Conservation (phyloP, 371 early-diverging fungal genomes). For the Mortierella polycephala region DNA sequence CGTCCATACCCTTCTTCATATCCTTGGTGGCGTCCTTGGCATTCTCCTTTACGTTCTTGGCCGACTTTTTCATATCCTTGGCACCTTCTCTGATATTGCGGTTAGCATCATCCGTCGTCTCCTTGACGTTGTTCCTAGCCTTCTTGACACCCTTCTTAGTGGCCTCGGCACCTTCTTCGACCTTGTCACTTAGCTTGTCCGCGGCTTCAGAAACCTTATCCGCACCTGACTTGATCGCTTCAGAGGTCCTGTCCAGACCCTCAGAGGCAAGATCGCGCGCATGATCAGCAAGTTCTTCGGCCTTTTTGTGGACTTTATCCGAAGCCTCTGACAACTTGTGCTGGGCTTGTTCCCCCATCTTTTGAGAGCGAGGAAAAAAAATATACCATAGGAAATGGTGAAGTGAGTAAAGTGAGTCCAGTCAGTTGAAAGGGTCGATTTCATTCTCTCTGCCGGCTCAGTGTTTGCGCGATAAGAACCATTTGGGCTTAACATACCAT, state of each 20-base stretch:
- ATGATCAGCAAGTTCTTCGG: slow-evolving; percentile 32
- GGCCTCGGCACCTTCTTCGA: slow-evolving; percentile 23
- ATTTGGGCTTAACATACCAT: slow-evolving; percentile 15
- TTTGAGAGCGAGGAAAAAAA: neutral
- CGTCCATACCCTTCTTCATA: slow-evolving; percentile 15
- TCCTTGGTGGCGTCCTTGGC: slow-evolving; percentile 17
- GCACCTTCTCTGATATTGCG: slow-evolving; percentile 12
- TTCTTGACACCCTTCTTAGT: slow-evolving; percentile 15
- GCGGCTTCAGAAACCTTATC: slow-evolving; percentile 21
- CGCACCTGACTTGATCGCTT: slow-evolving; percentile 29
- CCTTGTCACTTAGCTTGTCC: slow-evolving; percentile 8
- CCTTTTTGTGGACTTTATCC: slow-evolving; percentile 25
- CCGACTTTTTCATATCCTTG: slow-evolving; percentile 8
- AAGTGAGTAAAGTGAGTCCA: neutral
- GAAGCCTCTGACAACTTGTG: slow-evolving; percentile 32
- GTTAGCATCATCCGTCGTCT: neutral
- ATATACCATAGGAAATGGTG: neutral
- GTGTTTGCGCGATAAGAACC: no score
- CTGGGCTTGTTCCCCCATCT: slow-evolving; percentile 41
- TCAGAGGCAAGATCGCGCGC: slow-evolving; percentile 39
- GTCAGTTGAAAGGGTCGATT: no score
- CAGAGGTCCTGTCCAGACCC: slow-evolving; percentile 34
- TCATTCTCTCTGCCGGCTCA: no score
- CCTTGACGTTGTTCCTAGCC: slow-evolving; percentile 9
- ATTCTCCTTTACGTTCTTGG: slow-evolving; percentile 16